A percentile compares a stretch with the other conserved stretches of the same genome.
phyloP scores from a whole-genome alignment of 768 basidiomycete genomes.

The Leucocoprinus birnbaumii region DNA sequence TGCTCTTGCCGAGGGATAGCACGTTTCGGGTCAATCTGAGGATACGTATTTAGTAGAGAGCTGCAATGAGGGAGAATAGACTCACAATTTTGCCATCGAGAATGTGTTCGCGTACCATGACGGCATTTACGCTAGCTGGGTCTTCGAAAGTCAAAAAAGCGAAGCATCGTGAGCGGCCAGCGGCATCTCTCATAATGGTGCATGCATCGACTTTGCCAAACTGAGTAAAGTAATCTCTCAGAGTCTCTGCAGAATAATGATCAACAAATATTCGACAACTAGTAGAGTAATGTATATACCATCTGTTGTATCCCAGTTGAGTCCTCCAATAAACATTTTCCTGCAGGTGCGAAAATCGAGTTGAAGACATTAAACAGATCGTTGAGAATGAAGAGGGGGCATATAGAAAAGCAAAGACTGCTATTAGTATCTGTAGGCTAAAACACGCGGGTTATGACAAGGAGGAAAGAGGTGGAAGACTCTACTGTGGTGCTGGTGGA shows the following conservation, averaged over 20 bases:
- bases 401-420: constrained; percentile 52
- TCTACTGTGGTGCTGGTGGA: constrained; percentile 65
- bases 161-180: constrained; percentile 94
- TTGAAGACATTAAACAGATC: constrained; percentile 14
- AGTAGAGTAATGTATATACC: constrained; percentile 60
- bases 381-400: constrained; percentile 22
- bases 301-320: constrained; percentile 99
- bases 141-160: constrained; percentile 97
- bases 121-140: constrained; percentile 88
- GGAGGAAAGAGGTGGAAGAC: constrained; percentile 55
- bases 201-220: constrained; percentile 97
- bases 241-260: constrained; percentile 55
- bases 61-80: constrained; percentile 19
- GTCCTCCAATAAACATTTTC: constrained; percentile 99
- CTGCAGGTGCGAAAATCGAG: constrained; percentile 46
- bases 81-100: constrained; percentile 97
- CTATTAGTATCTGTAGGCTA: constrained; percentile 83
- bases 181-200: constrained; percentile 97
- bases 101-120: constrained; percentile 93
- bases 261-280: constrained; percentile 33
- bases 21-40: constrained; percentile 98
- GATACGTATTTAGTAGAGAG: constrained; percentile 6
- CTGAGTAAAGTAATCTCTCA: constrained; percentile 88
- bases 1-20: constrained; percentile 97
- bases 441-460: constrained; percentile 62